Conservation (phyloP, 176 grass and related monocot genomes). For the Ampelocalamus luodianensis region DNA sequence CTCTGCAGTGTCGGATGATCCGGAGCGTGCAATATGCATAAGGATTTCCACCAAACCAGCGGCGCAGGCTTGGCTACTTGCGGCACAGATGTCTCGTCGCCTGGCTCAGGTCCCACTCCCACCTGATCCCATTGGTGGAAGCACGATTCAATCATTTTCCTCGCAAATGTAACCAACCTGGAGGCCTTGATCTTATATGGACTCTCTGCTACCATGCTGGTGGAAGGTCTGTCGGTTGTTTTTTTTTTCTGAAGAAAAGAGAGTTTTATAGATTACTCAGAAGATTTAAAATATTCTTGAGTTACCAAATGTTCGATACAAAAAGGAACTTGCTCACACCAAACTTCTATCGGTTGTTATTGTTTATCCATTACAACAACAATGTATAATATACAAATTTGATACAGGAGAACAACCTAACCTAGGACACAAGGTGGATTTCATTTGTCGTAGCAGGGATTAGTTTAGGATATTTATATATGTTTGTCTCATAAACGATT, state of each 20-base stretch:
- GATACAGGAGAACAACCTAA: not conserved
- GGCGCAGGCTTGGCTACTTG: not conserved
- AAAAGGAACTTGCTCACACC: too few relatives aligned
- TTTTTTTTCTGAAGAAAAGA: too few relatives aligned
- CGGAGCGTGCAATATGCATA: not conserved
- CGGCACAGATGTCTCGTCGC: not conserved
- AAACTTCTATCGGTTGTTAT: not conserved
- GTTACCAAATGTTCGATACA: too few relatives aligned
- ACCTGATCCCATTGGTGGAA: not conserved
- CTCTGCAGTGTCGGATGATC: too few relatives aligned
- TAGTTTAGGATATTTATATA: too few relatives aligned
- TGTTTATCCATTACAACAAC: not conserved
- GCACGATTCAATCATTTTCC: not conserved
- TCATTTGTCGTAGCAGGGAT: too few relatives aligned
- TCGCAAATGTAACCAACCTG: too few relatives aligned
- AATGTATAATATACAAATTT: not conserved
- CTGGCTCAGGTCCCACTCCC: not conserved
- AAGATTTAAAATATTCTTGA: too few relatives aligned
- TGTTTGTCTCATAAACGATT: too few relatives aligned
- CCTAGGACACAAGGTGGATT: not conserved
- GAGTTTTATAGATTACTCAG: too few relatives aligned
- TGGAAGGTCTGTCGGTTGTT: not conserved
- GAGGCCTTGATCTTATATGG: not conserved
- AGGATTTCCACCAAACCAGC: not conserved
- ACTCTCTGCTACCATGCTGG: not conserved